Conservation (phyloP, 75 land plant species). For the Chamaecyparis obtusa region DNA sequence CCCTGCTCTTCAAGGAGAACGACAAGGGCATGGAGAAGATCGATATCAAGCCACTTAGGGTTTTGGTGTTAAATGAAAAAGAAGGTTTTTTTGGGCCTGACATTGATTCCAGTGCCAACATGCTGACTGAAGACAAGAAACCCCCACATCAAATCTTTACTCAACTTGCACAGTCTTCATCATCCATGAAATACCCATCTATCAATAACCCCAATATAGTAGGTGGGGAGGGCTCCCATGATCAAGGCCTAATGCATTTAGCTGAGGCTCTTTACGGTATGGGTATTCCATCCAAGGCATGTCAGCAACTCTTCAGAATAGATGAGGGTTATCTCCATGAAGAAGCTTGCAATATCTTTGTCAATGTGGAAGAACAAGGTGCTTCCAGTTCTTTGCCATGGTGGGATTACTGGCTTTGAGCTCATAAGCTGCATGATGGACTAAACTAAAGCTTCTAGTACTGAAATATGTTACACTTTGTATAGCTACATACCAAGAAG, state of each 20-base stretch:
- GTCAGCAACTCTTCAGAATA: constrained; percentile 9
- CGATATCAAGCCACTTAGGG: constrained; percentile 6
- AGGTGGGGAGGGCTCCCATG: constrained; percentile 4
- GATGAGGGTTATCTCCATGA: constrained; percentile 10
- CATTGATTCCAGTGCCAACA: not conserved
- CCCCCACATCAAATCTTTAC: constrained; percentile 7
- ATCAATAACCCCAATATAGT: not conserved
- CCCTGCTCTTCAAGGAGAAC: not conserved
- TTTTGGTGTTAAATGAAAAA: constrained; percentile 7
- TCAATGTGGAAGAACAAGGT: constrained; percentile 11
- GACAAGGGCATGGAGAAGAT: constrained; percentile 6
- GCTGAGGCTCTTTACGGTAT: constrained; percentile 8
- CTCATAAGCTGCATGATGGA: not conserved
- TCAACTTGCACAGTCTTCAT: constrained; percentile 11
- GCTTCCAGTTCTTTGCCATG: constrained; percentile 5
- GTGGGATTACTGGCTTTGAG: constrained; percentile 14
- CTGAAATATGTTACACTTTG: constrained; percentile 4
- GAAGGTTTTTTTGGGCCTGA: constrained; percentile 10
- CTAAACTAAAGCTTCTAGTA: not conserved
- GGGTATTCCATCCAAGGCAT: constrained; percentile 8
- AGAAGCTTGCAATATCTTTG: constrained; percentile 6
- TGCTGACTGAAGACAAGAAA: constrained; percentile 1
- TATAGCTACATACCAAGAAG: not conserved
- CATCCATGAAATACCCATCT: constrained; percentile 10
- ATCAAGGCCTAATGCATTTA: constrained; percentile 9